Evolutionary conservation across 2,329 filamentous ascomycete species (phyloP).

Genomic region (Emergomyces africanus): DNA sequence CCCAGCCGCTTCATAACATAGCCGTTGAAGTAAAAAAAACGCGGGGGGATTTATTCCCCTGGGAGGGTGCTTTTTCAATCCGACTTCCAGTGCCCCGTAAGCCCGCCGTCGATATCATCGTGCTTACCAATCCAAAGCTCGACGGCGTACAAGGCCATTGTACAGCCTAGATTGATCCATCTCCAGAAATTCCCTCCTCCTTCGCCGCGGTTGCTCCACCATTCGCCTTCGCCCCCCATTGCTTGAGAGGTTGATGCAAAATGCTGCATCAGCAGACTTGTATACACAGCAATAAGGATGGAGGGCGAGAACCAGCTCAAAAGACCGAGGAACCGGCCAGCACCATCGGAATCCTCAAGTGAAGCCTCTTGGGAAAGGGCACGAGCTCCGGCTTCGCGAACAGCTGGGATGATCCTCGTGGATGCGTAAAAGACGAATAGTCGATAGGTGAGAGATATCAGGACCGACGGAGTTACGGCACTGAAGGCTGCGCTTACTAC

Average conservation of each 20-base stretch:
- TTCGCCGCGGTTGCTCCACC: constrained; percentile 78
- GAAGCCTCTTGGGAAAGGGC: constrained; percentile 74
- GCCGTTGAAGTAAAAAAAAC: neutral
- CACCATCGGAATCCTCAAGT: constrained; percentile 73
- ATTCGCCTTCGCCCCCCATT: constrained; percentile 51
- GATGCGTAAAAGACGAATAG: constrained; percentile 92
- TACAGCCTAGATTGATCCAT: constrained; percentile 84
- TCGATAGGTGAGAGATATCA: constrained; percentile 88
- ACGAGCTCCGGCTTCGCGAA: constrained; percentile 72
- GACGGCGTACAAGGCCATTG: constrained; percentile 79
- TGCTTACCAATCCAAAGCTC: constrained; percentile 73
- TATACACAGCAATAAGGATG: constrained; percentile 92
- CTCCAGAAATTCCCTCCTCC: constrained; percentile 80
- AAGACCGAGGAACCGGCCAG: constrained; percentile 66
- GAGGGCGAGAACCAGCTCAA: constrained; percentile 91
- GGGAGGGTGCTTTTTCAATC: constrained; percentile 45
- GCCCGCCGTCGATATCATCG: constrained; percentile 55
- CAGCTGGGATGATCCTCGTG: constrained; percentile 87
- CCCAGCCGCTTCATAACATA: neutral
- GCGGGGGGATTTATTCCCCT: neutral
- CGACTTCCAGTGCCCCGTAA: constrained; percentile 81
- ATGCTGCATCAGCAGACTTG: constrained; percentile 87
- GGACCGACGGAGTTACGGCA: constrained; percentile 88
- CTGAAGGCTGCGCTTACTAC: constrained; percentile 86
- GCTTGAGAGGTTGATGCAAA: constrained; percentile 59